Evolutionary conservation across 257 asterid species (phyloP).

Genomic region (Lithospermum erythrorhizon): DNA sequence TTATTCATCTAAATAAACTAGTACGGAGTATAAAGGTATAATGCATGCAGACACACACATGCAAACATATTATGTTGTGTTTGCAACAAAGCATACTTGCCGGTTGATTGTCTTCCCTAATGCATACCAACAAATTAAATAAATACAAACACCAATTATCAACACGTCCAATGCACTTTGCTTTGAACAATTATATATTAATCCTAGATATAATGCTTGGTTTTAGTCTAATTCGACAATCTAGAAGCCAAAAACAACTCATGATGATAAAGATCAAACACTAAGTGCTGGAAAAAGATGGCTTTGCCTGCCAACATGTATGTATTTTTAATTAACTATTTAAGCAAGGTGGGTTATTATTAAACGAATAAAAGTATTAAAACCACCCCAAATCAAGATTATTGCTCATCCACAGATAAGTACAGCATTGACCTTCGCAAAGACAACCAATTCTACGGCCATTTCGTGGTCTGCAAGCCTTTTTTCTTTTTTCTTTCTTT

Average conservation of each 20-base stretch:
- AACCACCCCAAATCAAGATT: neutral
- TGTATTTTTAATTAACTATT: neutral
- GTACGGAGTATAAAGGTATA: no score
- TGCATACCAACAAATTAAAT: neutral
- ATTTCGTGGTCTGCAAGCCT: neutral
- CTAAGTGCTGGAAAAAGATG: neutral
- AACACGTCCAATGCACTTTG: neutral
- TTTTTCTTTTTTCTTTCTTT: neutral
- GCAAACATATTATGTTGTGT: neutral
- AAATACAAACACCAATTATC: neutral
- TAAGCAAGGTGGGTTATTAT: neutral
- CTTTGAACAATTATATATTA: neutral
- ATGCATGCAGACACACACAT: neutral
- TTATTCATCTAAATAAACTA: no score
- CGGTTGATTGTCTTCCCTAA: neutral
- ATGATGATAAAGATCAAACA: constrained; percentile 1
- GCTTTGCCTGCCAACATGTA: neutral
- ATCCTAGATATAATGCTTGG: neutral
- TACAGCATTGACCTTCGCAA: constrained; percentile 2
- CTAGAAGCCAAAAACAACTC: neutral
- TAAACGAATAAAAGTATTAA: neutral
- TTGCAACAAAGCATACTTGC: neutral
- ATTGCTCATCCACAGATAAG: neutral
- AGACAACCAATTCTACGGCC: neutral
- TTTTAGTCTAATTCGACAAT: neutral